Conservation (phyloP, 2,329 filamentous ascomycete species). For the Penicillium sp. region DNA sequence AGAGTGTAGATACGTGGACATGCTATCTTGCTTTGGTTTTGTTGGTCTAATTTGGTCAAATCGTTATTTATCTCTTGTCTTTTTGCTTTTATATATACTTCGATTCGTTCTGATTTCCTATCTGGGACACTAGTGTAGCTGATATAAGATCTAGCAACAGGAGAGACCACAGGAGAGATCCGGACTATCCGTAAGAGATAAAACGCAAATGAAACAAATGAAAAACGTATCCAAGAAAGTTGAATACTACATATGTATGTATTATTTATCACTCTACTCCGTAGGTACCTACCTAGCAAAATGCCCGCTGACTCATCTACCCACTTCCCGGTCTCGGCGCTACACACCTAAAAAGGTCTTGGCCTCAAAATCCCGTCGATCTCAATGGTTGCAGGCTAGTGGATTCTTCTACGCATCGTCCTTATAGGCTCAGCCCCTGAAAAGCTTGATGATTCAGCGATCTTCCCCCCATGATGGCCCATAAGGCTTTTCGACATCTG, state of each 20-base stretch:
- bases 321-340: neutral
- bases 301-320: neutral
- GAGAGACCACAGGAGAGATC: neutral
- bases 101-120: neutral
- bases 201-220: too few relatives aligned
- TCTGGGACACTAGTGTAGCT: neutral
- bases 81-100: neutral
- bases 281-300: too few relatives aligned
- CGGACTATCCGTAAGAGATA: neutral
- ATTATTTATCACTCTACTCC: neutral
- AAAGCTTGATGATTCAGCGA: slow-evolving; percentile 6
- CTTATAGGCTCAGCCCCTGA: neutral
- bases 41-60: neutral
- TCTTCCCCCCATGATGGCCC: neutral
- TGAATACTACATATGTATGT: neutral
- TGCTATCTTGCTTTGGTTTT: neutral
- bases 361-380: neutral
- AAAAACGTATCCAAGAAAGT: too few relatives aligned
- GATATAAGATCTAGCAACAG: neutral
- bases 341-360: neutral
- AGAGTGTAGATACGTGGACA: neutral
- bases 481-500: neutral
- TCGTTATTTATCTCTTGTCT: neutral
- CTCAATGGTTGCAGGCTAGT: neutral
- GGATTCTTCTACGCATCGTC: neutral